These are phyloP conservation scores for Boletus rex-veris DNA, from an alignment of 768 basidiomycete genomes.

Conservation along the genomic window DNA sequence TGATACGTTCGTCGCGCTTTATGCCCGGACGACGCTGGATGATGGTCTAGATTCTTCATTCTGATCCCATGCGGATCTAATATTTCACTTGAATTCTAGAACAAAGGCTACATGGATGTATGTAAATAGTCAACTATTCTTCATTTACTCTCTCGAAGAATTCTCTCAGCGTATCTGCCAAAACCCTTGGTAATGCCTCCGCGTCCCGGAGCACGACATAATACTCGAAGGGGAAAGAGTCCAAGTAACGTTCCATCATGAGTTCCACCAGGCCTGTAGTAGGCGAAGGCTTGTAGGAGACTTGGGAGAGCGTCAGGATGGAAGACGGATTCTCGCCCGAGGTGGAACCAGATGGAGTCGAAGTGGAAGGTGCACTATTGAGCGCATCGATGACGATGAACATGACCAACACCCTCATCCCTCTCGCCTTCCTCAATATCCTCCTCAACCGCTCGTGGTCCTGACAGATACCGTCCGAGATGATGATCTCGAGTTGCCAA, in stretches of 20 bases:
- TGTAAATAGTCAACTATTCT: conserved; percentile 30
- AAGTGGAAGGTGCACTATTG: conserved; percentile 40
- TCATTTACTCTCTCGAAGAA: conserved; percentile 86
- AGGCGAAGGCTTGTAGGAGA: conserved; percentile 61
- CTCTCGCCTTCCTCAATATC: conserved; percentile 78
- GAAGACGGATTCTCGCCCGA: conserved; percentile 51
- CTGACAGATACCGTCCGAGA: conserved; percentile 98
- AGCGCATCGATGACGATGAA: conserved; percentile 95
- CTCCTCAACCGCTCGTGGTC: conserved; percentile 85
- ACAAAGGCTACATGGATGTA: background rate
- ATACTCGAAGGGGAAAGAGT: conserved; percentile 97
- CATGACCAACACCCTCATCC: conserved; percentile 90
- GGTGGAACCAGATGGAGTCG: conserved; percentile 9
- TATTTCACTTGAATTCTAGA: background rate
- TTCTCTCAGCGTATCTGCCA: conserved; percentile 85
- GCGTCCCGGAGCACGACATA: conserved; percentile 91
- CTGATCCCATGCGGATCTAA: conserved; percentile 1
- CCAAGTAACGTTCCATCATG: conserved; percentile 84
- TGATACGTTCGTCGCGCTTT: background rate
- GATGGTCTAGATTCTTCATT: no score
- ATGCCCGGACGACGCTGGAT: no score
- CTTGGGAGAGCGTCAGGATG: conserved; percentile 91
- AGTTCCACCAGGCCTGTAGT: conserved; percentile 73
- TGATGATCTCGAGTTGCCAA: conserved; percentile 98
- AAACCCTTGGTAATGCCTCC: conserved; percentile 86